phyloP scores from a whole-genome alignment of 306 rosid genomes.

The Sesbania bispinosa region DNA sequence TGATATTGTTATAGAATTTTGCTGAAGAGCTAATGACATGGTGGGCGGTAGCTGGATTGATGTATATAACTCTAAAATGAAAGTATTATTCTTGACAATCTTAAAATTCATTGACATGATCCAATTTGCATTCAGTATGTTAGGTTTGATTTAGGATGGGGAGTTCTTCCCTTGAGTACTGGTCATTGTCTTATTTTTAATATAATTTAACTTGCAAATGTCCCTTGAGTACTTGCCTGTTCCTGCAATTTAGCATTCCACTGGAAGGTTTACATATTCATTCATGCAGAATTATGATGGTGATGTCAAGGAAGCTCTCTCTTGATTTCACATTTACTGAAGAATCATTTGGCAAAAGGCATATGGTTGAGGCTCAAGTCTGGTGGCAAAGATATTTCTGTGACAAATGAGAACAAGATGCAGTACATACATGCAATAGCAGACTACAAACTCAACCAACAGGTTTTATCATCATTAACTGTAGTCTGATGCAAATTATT shows the following conservation, averaged over 20 bases:
- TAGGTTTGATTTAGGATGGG: neutral
- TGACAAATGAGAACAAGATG: constrained; percentile 85
- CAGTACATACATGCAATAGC: constrained; percentile 98
- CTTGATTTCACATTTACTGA: constrained; percentile 96
- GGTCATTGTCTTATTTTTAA: constrained; percentile 7
- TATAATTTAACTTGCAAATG: neutral
- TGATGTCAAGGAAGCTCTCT: constrained; percentile 72
- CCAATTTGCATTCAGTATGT: neutral
- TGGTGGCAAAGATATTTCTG: constrained; percentile 85
- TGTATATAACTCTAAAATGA: neutral
- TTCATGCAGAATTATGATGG: constrained; percentile 77
- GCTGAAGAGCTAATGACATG: constrained; percentile 3
- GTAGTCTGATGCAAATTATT: constrained; percentile 21
- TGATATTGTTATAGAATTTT: constrained; percentile 10
- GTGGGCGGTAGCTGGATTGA: constrained; percentile 16
- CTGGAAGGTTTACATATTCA: constrained; percentile 27
- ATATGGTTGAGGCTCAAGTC: constrained; percentile 79
- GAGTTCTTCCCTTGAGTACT: constrained; percentile 9
- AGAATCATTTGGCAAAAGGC: constrained; percentile 82
- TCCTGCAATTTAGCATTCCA: constrained; percentile 17
- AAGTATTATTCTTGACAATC: constrained; percentile 12
- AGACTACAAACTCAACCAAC: constrained; percentile 92
- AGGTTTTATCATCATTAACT: constrained; percentile 50
- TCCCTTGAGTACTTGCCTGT: constrained; percentile 1
- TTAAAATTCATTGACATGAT: constrained; percentile 12